These are phyloP conservation scores for Alloteropsis angusta DNA, from an alignment of 202 grass and related monocot genomes.

Conservation along the genomic window DNA sequence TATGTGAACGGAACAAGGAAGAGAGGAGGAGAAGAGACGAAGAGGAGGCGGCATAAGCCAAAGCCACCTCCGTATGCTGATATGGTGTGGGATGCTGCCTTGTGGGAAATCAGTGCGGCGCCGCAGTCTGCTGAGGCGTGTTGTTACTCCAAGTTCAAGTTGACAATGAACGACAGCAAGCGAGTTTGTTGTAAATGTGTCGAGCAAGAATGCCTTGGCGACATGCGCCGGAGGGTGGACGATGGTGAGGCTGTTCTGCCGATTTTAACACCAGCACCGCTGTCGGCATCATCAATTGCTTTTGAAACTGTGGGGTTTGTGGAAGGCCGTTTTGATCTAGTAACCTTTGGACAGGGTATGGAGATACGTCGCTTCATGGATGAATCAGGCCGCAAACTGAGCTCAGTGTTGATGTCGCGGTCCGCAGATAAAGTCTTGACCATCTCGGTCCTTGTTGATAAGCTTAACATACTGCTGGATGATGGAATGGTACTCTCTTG, in stretches of 20 bases:
- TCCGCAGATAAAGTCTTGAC: neutral
- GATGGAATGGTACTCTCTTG: neutral
- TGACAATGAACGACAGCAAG: neutral
- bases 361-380: neutral
- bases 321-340: neutral
- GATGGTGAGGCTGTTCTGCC: neutral
- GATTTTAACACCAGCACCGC: neutral
- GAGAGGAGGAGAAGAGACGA: neutral
- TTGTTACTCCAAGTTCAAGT: neutral
- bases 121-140: no score
- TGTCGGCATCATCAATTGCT: neutral
- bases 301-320: neutral
- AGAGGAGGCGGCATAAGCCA: neutral
- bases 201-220: neutral
- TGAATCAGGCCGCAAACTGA: neutral
- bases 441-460: neutral
- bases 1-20: neutral
- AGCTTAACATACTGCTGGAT: neutral
- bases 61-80: neutral
- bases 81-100: neutral
- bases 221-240: neutral
- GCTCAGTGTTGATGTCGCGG: neutral
- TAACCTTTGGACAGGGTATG: neutral
- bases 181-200: neutral
- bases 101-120: neutral